These are phyloP conservation scores for Solanum appendiculatum DNA, from an alignment of 257 asterid species.

Conservation along the genomic window DNA sequence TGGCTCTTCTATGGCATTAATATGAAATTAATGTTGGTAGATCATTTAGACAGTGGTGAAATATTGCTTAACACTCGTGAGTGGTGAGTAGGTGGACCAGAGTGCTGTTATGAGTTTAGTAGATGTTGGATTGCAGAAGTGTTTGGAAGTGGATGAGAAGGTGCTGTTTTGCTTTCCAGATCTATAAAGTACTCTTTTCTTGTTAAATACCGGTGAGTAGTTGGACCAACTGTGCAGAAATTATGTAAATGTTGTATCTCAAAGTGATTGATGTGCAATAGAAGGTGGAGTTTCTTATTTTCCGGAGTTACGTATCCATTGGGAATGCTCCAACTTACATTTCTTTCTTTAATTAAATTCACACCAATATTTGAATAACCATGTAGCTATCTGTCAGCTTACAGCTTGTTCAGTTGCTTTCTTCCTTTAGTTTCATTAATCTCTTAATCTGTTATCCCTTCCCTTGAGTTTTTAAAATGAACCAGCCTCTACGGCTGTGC, in stretches of 20 bases:
- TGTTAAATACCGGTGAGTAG: not conserved
- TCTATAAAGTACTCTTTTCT: not conserved
- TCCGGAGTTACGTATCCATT: not conserved
- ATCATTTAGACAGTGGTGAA: not conserved
- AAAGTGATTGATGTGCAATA: not conserved
- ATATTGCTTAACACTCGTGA: not conserved
- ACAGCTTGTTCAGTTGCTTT: not conserved
- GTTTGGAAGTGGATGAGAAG: not conserved
- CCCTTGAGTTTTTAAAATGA: not conserved
- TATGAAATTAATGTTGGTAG: not conserved
- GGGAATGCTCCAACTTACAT: not conserved
- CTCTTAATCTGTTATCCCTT: not conserved
- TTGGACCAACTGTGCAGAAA: not conserved
- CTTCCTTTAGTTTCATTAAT: not conserved
- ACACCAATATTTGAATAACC: not conserved
- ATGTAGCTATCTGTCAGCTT: not conserved
- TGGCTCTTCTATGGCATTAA: not conserved
- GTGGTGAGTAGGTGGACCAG: not conserved
- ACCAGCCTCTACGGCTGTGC: not conserved
- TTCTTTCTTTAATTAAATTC: not conserved
- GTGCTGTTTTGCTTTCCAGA: not conserved
- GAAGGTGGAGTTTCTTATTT: not conserved
- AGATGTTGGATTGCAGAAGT: not conserved
- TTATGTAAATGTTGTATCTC: not conserved
- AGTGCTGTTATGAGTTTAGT: not conserved